Conservation (phyloP, 371 early-diverging fungal genomes). For the Mucor sp. region DNA sequence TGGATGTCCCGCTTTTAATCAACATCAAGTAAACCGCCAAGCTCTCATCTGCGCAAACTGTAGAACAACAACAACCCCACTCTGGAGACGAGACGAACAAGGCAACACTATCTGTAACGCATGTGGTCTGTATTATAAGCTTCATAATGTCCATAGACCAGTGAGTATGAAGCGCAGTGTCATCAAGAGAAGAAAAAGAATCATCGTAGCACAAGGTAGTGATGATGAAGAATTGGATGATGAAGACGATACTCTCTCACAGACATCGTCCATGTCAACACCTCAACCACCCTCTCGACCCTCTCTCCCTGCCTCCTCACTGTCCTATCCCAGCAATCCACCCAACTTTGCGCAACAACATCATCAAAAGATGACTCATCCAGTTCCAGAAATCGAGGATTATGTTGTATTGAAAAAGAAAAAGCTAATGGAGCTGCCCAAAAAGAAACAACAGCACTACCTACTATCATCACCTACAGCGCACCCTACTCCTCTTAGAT, state of each 20-base stretch:
- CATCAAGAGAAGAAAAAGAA: slow-evolving; percentile 85
- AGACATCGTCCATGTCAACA: neutral
- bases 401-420: slow-evolving; percentile 17
- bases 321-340: neutral
- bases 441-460: neutral
- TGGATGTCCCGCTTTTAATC: slow-evolving; percentile 77
- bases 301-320: neutral
- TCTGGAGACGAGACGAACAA: slow-evolving; percentile 86
- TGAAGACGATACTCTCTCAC: neutral
- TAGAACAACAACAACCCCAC: slow-evolving; percentile 81
- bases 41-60: slow-evolving; percentile 76
- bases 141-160: slow-evolving; percentile 79
- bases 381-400: slow-evolving; percentile 39
- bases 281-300: neutral
- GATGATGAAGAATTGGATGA: slow-evolving; percentile 15
- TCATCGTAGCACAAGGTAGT: slow-evolving; percentile 39
- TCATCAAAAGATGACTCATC: neutral
- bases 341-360: neutral
- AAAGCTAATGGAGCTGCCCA: slow-evolving; percentile 2
- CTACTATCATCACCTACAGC: neutral
- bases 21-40: slow-evolving; percentile 61
- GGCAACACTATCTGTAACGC: slow-evolving; percentile 87
- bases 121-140: slow-evolving; percentile 85
- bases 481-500: neutral
- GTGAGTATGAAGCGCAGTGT: slow-evolving; percentile 82